Evolutionary conservation across 805 yeast genomes (phyloP), one percentile per base, ranked within the genome.

Genomic region (Metschnikowia similis): DNA sequence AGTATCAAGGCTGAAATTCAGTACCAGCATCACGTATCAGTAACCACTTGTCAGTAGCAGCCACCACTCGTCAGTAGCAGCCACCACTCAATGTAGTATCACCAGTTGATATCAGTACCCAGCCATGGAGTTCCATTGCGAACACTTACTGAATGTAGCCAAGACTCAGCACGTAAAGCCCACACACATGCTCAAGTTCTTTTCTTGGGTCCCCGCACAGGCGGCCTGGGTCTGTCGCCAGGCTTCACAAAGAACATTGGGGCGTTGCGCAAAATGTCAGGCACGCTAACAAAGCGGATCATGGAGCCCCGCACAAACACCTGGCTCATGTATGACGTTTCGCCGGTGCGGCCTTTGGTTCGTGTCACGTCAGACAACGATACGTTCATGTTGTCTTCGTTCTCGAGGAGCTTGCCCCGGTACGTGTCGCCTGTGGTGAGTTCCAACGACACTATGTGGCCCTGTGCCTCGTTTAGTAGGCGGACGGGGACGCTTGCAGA

Each of bases 361-460:
- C 87, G 83, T 1, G 86, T 81, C 37, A 87, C 95, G 63, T 92
- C 96, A 55, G 81, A 74, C 45, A 92, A 67, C 53, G 91, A 95
- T 27, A 92, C 82, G 64, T 92, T 92, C 98, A 92, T 94, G 66
- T 86, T 91, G 61, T 92, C 98, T 69, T 92, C 97, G 42, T 85
- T 84, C 61, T 87, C 96, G 3, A 85, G 65, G 41, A 92, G 76
- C 63, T 86, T 89, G 1, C 99, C 99, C 35, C 96, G 76, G 63
- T 92, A 92, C 0, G 87, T 81, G 55, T 87, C 91, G 1, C 98
- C 98, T 0, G 90, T 83, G 27, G 81, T 80, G 47, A 92, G 79
- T 65, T 92, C 99, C 14, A 92, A 65, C 1, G 95, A 82, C 8
- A 92, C 83, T 3, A 83, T 72, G 63, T 92, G 98, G 43, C 97